Evolutionary conservation across 768 basidiomycete species (phyloP), one percentile per base, ranked within the genome.

Genomic region (Phaffia australis): DNA sequence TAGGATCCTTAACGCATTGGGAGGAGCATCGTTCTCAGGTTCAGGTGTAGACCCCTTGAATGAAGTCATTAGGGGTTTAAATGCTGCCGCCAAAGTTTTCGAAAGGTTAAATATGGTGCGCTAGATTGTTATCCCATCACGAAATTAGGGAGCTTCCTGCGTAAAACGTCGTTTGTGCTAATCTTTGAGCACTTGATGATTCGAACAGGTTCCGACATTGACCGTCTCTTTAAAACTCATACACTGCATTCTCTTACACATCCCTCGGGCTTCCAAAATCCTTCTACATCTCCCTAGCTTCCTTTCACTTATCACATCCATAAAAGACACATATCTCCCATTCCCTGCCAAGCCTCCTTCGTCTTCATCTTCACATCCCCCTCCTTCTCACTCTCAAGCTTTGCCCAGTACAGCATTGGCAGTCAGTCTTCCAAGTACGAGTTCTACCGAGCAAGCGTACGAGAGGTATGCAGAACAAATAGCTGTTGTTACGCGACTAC

Each of bases 281-380:
- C 60, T 67, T 32, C 47, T 67, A 55, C 66, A 55, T 19, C 60
- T 63, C 2, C 66, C 60, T 8, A 32, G 42, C 21, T 63, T 67
- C 47, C 54, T 32, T 5, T 32, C 60, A 0, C 66, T 67, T 47
- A 29, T 67, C 60, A 35, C 55, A 18, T n/a, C 54, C 21, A 63
- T 67, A 46, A 56, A 50, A 14, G n/a, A 57, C 32, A 42, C 35
- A 42, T 42, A 42, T 42, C 35, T 42, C 11, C 35, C 35, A 11
- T 42, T 42, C 11, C 35, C 35, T 42, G 11, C 11, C 35, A 42
- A 42, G 11, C 35, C 35, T 42, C 35, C 35, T 42, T 42, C 35
- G 35, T 42, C 46, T 18, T 1, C 30, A 48, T 47, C 48, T 67
- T 4, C 60, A 55, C 29, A 27, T 11, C 3, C 19, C 47, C 3